Conservation (phyloP, 2,329 filamentous ascomycete species). For the Diaporthe nobilis region DNA sequence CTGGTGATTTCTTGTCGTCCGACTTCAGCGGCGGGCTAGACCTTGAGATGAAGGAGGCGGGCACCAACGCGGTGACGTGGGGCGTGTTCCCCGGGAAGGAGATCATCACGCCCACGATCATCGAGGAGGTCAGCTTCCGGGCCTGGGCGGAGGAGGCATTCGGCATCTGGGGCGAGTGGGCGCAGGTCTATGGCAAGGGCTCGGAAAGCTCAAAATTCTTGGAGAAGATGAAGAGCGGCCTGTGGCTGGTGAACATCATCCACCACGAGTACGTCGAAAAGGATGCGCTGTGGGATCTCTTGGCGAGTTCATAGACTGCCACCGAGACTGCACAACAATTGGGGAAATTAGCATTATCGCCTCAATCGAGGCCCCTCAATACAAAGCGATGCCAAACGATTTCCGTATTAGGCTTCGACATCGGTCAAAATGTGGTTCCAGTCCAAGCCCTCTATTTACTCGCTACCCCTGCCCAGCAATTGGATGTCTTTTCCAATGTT, state of each 20-base stretch:
- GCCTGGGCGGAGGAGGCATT: constrained; percentile 98
- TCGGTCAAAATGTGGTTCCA: neutral
- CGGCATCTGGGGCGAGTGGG: constrained; percentile 95
- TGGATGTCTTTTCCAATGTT: neutral
- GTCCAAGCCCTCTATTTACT: constrained; percentile 8
- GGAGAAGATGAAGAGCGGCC: constrained; percentile 75
- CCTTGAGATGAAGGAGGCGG: constrained; percentile 55
- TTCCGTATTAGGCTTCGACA: neutral
- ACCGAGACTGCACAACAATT: constrained; percentile 9
- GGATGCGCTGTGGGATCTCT: constrained; percentile 79
- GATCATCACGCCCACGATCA: constrained; percentile 96
- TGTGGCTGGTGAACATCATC: constrained; percentile 93
- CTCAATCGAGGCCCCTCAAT: neutral
- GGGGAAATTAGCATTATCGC: constrained; percentile 42
- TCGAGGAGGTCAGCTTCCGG: constrained; percentile 93
- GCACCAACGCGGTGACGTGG: constrained; percentile 97
- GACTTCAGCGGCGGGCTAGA: constrained; percentile 57
- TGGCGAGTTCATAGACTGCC: constrained; percentile 55
- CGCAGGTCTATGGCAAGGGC: constrained; percentile 80
- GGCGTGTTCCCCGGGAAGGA: constrained; percentile 96
- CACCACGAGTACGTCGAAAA: constrained; percentile 82
- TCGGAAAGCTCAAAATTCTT: constrained; percentile 81
- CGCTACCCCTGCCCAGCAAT: constrained; percentile 26
- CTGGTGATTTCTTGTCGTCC: constrained; percentile 83
- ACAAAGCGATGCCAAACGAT: neutral